Base-by-base conservation (phyloP, 352 stramenopile species). In the Globisporangium parvum region DNA sequence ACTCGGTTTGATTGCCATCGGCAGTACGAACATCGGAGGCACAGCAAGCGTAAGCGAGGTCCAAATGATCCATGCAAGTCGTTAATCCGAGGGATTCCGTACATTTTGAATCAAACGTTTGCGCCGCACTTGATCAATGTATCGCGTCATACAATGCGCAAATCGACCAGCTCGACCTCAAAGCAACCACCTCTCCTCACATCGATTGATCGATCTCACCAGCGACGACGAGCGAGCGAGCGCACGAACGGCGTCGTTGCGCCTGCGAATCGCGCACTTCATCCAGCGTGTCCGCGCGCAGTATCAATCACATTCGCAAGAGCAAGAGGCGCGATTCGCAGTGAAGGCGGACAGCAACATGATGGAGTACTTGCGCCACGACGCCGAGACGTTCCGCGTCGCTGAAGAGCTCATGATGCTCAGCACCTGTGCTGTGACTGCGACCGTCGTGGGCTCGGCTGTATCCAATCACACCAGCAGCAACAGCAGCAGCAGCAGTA, bases 381-480 rank as follows among this genome's bases (percentile, higher is more conserved):
- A 90, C 51, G 75, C 70, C 18, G 80, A 91, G 59, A 91, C 76
- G 20, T 88, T 91, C 59, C 75, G 76, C 39, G 80, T 91, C 47
- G 80, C 80, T 1, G 69, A 87, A 50, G 80, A 91, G 67, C 76
- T 91, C 55, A 88, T 91, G 62, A 69, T 87, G 65, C 67, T 91
- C 21, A 91, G 80, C 60, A 70, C 53, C 45, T 75, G 63, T 28
- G 47, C 39, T 11, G 56, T 62, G 26, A 51, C 48, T 20, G 53
- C 39, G 17, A 21, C 39, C 15, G 56, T 62, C 15, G 40, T 18
- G 15, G 23, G 21, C 31, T 41, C 23, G 18, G 10, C 41, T 44
- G 5, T 4, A n/a, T 21, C 39, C 15, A 44, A n/a, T n/a, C n/a
- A n/a, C n/a, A n/a, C n/a, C n/a, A 44, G 39, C 39, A 50, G 17